Base-by-base conservation (phyloP, 331 rosid genomes). In the Telfairia occidentalis region DNA sequence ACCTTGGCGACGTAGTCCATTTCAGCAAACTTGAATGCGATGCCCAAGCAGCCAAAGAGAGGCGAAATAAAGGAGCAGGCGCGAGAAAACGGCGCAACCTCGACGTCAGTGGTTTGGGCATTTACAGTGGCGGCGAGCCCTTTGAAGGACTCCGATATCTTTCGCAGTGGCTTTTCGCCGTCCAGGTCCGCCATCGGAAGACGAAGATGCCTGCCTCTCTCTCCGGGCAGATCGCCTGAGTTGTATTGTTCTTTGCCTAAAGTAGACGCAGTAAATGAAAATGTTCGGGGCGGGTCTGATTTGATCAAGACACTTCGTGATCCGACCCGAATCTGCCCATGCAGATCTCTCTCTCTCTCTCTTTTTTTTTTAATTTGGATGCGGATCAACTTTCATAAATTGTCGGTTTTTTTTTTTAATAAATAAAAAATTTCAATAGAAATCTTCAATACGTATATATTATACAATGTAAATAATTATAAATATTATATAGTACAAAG, bases 11-110 rank as follows among this genome's bases (percentile, higher is more conserved):
- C 97, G 65, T 86, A 94, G 83, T 94, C 98, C 63, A 34, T 88
- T 83, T 94, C 98, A 30, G 98, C 98, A 64, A 94, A 94, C 84
- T 88, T 91, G 89, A 94, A 94, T 43, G 98, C 98, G 49, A 94
- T 82, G 50, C 97, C 98, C 67, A 94, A 77, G 83, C 88, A 94
- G 12, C 89, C 92, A 63, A 94, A 94, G 73, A 94, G 96, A 75
- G 98, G 97, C n/a, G 96, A 91, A 30, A 94, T 79, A 32, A 83
- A 89, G 46, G 98, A 79, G 71, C 97, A 94, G 5, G 98, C 98
- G 2, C 10, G 81, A 1, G 96, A 86, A 87, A 94, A 94, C 1
- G 89, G 78, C 58, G 86, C 93, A 28, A 91, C 83, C 45, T 87
- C 88, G 9, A 94, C 74, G 0, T 85, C 86, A 4, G 77, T 74